phyloP scores from a whole-genome alignment of 495 filamentous ascomycete genomes.

The Talaromyces trachyspermus region DNA sequence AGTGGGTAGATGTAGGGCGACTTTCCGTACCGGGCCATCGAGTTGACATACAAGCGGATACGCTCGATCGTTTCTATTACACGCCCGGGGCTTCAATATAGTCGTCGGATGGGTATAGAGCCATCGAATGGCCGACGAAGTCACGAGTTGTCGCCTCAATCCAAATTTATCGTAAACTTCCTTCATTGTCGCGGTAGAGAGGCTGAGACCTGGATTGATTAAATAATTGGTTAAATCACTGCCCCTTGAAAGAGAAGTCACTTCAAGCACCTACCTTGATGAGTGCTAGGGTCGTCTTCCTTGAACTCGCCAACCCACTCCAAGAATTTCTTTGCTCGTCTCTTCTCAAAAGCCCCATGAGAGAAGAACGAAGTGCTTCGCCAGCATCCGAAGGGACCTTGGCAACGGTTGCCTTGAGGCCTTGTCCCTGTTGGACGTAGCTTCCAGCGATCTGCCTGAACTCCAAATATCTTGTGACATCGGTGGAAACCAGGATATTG shows the following conservation, averaged over 20 bases:
- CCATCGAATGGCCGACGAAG: constrained; percentile 98
- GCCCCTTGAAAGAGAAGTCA: not conserved
- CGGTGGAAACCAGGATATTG: constrained; percentile 93
- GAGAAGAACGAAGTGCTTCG: constrained; percentile 83
- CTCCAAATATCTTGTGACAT: constrained; percentile 94
- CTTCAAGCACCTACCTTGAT: constrained; percentile 59
- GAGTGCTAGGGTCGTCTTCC: constrained; percentile 71
- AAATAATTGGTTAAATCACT: constrained; percentile 11
- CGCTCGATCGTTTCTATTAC: constrained; percentile 85
- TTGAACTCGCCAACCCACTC: constrained; percentile 95
- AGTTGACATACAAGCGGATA: constrained; percentile 94
- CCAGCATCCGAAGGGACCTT: constrained; percentile 92
- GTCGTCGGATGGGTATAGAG: constrained; percentile 80
- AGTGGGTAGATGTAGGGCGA: constrained; percentile 99
- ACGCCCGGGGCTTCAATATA: constrained; percentile 68
- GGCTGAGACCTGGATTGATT: constrained; percentile 62
- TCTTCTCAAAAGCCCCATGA: constrained; percentile 99
- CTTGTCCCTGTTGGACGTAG: constrained; percentile 85
- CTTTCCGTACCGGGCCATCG: constrained; percentile 95
- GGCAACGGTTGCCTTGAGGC: constrained; percentile 77
- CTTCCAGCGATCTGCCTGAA: constrained; percentile 98
- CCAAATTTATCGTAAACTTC: constrained; percentile 97
- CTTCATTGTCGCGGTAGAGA: constrained; percentile 77
- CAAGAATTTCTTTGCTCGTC: constrained; percentile 91
- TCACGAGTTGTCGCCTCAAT: constrained; percentile 83